phyloP scores from a whole-genome alignment of 192 early-diverging fungal species.

The Lunasporangiospora selenospora region DNA sequence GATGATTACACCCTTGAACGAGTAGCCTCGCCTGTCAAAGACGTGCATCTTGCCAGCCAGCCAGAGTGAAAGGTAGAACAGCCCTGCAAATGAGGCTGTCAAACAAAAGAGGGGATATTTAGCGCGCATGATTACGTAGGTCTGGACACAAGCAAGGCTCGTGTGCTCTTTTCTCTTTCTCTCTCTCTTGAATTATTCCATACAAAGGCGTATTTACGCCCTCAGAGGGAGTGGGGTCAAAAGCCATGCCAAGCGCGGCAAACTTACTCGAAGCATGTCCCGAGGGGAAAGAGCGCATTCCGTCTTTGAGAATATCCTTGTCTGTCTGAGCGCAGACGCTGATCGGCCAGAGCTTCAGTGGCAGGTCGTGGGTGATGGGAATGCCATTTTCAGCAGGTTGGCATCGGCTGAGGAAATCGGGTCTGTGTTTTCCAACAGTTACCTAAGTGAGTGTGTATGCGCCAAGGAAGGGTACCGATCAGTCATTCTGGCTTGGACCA shows the following conservation, averaged over 20 bases:
- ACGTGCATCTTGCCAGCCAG: slow-evolving; percentile 76
- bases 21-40: slow-evolving; percentile 68
- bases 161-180: too few relatives aligned
- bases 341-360: slow-evolving; percentile 59
- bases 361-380: slow-evolving; percentile 27
- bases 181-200: too few relatives aligned
- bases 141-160: too few relatives aligned
- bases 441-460: slow-evolving; percentile 41
- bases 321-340: slow-evolving; percentile 64
- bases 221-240: too few relatives aligned
- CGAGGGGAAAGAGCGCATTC: slow-evolving; percentile 84
- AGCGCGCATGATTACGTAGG: too few relatives aligned
- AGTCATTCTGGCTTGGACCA: too few relatives aligned
- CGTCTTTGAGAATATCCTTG: slow-evolving; percentile 65
- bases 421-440: slow-evolving; percentile 53
- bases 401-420: slow-evolving; percentile 54
- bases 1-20: slow-evolving; percentile 71
- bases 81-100: slow-evolving; percentile 74
- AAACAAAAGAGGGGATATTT: too few relatives aligned
- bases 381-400: slow-evolving; percentile 39
- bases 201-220: too few relatives aligned
- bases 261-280: slow-evolving; percentile 81
- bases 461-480: too few relatives aligned
- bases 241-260: too few relatives aligned
- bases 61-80: slow-evolving; percentile 71